A percentile compares a stretch with the other conserved stretches of the same genome.
Evolutionary conservation across 176 grass and related monocot genomes (phyloP).

Genomic region (Hordeum marinum): DNA sequence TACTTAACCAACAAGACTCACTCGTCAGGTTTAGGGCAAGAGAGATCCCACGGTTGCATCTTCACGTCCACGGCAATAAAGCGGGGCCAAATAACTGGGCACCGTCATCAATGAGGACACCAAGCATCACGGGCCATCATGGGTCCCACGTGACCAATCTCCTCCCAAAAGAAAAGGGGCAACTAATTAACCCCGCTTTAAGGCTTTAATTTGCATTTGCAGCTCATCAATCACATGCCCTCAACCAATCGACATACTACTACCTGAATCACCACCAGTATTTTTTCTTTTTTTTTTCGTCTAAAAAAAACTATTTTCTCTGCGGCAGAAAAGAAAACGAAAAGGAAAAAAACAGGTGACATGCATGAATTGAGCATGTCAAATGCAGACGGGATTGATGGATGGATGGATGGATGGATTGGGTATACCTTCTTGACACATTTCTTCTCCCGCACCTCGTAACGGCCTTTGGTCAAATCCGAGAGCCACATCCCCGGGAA

Average conservation of each 20-base stretch:
- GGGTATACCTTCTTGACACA: slow-evolving; percentile 81
- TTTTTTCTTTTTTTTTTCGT: neutral
- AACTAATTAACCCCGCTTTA: slow-evolving; percentile 19
- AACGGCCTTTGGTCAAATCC: slow-evolving; percentile 76
- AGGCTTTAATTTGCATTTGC: slow-evolving; percentile 21
- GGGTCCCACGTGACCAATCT: slow-evolving; percentile 40
- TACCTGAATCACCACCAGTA: neutral
- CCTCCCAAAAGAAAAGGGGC: neutral
- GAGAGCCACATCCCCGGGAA: slow-evolving; percentile 98
- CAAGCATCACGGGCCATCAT: slow-evolving; percentile 23
- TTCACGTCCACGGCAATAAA: slow-evolving; percentile 23
- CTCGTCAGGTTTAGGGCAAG: neutral
- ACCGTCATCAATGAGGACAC: slow-evolving; percentile 32
- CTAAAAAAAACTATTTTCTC: too few relatives aligned
- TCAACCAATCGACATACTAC: neutral
- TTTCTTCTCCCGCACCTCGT: slow-evolving; percentile 98
- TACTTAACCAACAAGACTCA: neutral
- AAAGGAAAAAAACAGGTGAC: neutral
- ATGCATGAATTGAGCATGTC: neutral
- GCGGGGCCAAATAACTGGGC: slow-evolving; percentile 17
- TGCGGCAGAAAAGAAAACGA: neutral
- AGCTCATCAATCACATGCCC: slow-evolving; percentile 1
- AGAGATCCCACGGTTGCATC: neutral
- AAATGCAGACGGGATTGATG: neutral
- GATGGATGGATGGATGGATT: neutral